phyloP scores from a whole-genome alignment of 108 stramenopile species.

The Fistulifera solaris region DNA sequence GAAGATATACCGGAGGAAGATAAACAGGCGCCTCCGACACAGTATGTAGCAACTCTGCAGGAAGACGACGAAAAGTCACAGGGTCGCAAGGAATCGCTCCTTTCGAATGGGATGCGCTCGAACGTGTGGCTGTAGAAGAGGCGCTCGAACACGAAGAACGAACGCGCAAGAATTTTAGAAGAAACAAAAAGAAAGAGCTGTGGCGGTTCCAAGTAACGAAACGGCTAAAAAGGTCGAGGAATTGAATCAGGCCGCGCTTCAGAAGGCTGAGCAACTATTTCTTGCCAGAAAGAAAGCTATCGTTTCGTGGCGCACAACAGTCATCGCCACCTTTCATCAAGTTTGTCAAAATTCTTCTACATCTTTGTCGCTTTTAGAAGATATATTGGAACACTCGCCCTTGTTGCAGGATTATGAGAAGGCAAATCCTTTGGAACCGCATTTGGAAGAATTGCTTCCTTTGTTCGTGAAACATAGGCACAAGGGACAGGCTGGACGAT shows the following conservation, averaged over 20 bases:
- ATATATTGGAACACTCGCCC: conserved; percentile 56
- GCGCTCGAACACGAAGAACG: conserved; percentile 46
- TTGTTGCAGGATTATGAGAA: conserved; percentile 4
- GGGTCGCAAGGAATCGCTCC: conserved; percentile 13
- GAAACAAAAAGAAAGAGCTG: not conserved
- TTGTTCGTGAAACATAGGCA: conserved; percentile 31
- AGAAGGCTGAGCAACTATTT: not conserved
- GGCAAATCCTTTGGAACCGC: conserved; percentile 6
- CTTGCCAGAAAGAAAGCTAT: conserved; percentile 39
- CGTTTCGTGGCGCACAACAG: conserved; percentile 53
- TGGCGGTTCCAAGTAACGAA: not conserved
- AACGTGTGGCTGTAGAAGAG: conserved; percentile 38
- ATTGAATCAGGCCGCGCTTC: not conserved
- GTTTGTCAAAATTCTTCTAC: not conserved
- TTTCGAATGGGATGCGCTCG: conserved; percentile 30
- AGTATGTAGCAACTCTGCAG: no score
- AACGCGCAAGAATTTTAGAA: conserved; percentile 14
- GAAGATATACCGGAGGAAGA: not conserved
- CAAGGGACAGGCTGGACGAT: conserved; percentile 22
- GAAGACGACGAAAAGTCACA: not conserved
- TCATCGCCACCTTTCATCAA: conserved; percentile 25
- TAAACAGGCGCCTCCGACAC: not conserved
- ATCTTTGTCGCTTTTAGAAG: conserved; percentile 11
- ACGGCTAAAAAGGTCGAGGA: not conserved
- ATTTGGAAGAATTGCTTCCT: conserved; percentile 39